These are phyloP conservation scores for Chrysanthemum seticuspe DNA, from an alignment of 129 eudicot species.

Conservation along the genomic window DNA sequence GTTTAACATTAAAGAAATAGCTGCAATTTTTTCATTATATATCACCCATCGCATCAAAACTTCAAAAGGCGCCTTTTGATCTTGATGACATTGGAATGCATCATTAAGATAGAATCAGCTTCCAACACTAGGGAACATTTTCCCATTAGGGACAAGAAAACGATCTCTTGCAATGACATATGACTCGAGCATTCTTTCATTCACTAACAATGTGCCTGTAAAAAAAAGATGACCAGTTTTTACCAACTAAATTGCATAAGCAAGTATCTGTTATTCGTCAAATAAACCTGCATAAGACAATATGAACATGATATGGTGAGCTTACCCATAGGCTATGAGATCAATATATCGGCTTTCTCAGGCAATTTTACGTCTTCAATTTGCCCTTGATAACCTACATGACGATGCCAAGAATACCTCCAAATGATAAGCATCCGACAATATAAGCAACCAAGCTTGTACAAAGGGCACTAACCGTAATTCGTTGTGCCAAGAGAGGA, in stretches of 20 bases:
- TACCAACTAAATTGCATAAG: background rate
- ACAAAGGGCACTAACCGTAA: conserved; percentile 58
- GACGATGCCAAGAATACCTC: conserved; percentile 11
- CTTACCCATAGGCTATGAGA: conserved; percentile 99
- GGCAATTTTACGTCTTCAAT: conserved; percentile 93
- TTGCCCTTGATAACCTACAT: conserved; percentile 88
- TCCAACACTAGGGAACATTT: conserved; percentile 93
- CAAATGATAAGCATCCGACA: conserved; percentile 16
- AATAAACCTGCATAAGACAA: no score
- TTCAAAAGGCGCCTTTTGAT: background rate
- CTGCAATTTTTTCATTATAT: no score
- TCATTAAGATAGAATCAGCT: conserved; percentile 42
- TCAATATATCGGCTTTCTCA: conserved; percentile 93
- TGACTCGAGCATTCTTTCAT: conserved; percentile 97
- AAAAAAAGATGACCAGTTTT: background rate
- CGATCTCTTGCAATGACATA: conserved; percentile 98
- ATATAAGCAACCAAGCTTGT: conserved; percentile 4
- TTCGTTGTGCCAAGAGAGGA: conserved; percentile 70
- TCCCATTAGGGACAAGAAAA: conserved; percentile 88
- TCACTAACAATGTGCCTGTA: conserved; percentile 81
- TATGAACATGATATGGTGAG: conserved; percentile 6
- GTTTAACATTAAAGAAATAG: no score
- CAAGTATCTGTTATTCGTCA: background rate
- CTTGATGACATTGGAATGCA: no score
- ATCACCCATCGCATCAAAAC: background rate